Percentiles rank a stretch among this genome's conserved stretches.
These are phyloP conservation scores for Pleurotus citrinopileatus DNA, from an alignment of 768 basidiomycete genomes.

Conservation along the genomic window DNA sequence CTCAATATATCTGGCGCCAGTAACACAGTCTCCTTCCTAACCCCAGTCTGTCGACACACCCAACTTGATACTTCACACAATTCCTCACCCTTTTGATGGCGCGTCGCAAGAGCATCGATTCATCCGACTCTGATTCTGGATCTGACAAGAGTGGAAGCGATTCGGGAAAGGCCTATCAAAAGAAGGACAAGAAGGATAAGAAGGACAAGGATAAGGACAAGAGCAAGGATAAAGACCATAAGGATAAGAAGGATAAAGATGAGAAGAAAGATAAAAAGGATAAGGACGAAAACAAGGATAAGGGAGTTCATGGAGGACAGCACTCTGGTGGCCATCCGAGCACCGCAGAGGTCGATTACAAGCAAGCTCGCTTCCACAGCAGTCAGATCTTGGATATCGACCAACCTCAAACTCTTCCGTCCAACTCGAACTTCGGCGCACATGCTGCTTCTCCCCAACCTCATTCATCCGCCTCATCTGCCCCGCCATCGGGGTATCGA, in stretches of 20 bases:
- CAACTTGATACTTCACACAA: neutral
- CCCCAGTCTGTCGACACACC: neutral
- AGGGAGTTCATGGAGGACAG: constrained; percentile 14
- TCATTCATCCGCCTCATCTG: constrained; percentile 13
- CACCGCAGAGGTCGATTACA: neutral
- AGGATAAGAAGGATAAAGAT: constrained; percentile 22
- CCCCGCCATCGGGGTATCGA: constrained; percentile 67
- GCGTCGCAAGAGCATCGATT: constrained; percentile 29
- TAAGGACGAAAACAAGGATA: constrained; percentile 20
- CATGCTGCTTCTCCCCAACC: constrained; percentile 14
- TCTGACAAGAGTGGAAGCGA: constrained; percentile 19
- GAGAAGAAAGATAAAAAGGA: constrained; percentile 21
- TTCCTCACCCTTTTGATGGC: constrained; percentile 1
- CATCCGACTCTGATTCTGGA: constrained; percentile 22
- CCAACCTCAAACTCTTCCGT: neutral
- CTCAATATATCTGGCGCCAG: too few species aligned
- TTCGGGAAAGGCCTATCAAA: constrained; percentile 1
- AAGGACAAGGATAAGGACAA: constrained; percentile 15
- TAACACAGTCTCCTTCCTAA: too few species aligned
- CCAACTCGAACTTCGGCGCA: constrained; percentile 6
- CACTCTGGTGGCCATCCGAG: neutral
- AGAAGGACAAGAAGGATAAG: constrained; percentile 18
- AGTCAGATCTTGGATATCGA: neutral
- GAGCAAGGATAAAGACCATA: constrained; percentile 19
- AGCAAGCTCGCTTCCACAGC: constrained; percentile 3